Evolutionary conservation across 1,284 basidiomycete species (phyloP).

Genomic region (Pterulicium gracile): DNA sequence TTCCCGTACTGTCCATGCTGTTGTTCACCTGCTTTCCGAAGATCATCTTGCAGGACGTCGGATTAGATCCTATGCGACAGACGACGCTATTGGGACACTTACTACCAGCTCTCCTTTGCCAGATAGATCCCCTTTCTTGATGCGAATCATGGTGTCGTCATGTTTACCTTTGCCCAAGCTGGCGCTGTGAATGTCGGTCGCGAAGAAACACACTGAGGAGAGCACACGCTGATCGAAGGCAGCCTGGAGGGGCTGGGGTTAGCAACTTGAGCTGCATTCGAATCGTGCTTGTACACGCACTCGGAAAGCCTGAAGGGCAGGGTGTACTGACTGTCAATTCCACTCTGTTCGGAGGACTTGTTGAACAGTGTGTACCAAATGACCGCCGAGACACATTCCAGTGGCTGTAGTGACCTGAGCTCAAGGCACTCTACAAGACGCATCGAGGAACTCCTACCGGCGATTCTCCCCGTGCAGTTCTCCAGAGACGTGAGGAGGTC

Average conservation of each 20-base stretch:
- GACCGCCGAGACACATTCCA: slow-evolving; percentile 81
- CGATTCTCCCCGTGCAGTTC: slow-evolving; percentile 86
- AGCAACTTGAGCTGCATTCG: too few relatives aligned
- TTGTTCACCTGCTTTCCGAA: slow-evolving; percentile 80
- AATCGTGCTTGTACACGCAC: too few relatives aligned
- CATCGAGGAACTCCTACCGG: slow-evolving; percentile 48
- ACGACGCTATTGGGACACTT: slow-evolving; percentile 17
- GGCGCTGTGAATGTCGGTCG: slow-evolving; percentile 81
- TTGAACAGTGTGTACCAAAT: slow-evolving; percentile 41
- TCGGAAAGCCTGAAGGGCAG: slow-evolving; percentile 53
- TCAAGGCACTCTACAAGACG: too few relatives aligned
- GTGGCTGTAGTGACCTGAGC: too few relatives aligned
- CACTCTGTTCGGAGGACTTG: too few relatives aligned
- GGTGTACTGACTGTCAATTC: too few relatives aligned
- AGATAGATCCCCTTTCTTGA: slow-evolving; percentile 63
- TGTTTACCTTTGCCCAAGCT: slow-evolving; percentile 78
- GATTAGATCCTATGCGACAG: neutral
- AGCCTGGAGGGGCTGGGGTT: slow-evolving; percentile 35
- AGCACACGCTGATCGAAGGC: slow-evolving; percentile 81
- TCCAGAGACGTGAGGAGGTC: slow-evolving; percentile 63
- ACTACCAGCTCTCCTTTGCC: slow-evolving; percentile 78
- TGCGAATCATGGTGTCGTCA: slow-evolving; percentile 67
- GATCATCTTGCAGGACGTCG: slow-evolving; percentile 54
- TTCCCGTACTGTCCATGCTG: slow-evolving; percentile 14
- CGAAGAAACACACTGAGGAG: slow-evolving; percentile 85